Evolutionary conservation across 2,329 filamentous ascomycete genomes (phyloP), one percentile per base, ranked within the genome.

Genomic region (Hypoxylon sp.): DNA sequence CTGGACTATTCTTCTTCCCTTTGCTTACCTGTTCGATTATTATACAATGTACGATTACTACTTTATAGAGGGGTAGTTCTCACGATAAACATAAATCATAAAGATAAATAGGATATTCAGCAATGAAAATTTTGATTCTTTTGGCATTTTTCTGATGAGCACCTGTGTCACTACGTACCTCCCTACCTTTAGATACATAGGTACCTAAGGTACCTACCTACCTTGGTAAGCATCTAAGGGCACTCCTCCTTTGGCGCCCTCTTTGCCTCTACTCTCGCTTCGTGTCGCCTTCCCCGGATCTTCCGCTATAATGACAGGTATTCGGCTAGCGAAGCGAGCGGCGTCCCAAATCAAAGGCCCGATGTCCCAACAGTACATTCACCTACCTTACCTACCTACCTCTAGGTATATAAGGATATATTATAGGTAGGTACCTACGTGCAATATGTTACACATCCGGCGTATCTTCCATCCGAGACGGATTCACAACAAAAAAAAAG

Each of bases 51-150:
- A 63, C 23, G 38, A 45, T 21, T 63, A 46, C 30, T 38, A 53
- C 38, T 56, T 45, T 25, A 50, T 46, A 58, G 61, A 52, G 25
- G 36, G 60, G 48, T 41, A 53, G 38, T 53, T 64, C 61, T 59
- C 61, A 59, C 55, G 61, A 63, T 51, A 63, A 52, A 52, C 6
- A 36, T 21, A 57, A 10, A 48, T 48, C 17, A 49, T 25, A 36
- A 49, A 58, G 32, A 56, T 36, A 52, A 52, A 51, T 48, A 51
- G 56, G 30, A 50, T 38, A 36, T 25, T 28, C 36, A 34, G 28
- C 30, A 48, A 59, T 49, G 45, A 30, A 55, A 55, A 45, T 55
- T 32, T 52, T 36, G 14, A 49, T 30, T 30, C 14, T 25, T 10
- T 10, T n/a, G 13, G 25, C 6, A 17, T 30, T 30, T 30, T 6